Evolutionary conservation across 257 asterid species (phyloP).

Genomic region (Paulownia fortunei): DNA sequence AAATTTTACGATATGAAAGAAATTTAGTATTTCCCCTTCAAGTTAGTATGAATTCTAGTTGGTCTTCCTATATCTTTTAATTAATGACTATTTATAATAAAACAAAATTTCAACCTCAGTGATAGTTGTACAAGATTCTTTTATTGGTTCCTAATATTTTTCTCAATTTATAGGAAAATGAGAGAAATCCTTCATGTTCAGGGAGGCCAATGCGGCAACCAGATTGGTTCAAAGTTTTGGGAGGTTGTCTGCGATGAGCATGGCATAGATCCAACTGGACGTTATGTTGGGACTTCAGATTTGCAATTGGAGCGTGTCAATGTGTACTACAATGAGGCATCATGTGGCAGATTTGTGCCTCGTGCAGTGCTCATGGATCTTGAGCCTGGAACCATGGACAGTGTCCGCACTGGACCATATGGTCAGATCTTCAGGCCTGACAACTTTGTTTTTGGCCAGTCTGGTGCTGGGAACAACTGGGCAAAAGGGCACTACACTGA

Average conservation of each 20-base stretch:
- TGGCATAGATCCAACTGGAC: constrained; percentile 87
- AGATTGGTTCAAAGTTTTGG: constrained; percentile 84
- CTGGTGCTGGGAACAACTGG: constrained; percentile 85
- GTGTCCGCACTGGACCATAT: constrained; percentile 82
- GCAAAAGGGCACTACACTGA: constrained; percentile 80
- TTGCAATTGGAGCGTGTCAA: constrained; percentile 86
- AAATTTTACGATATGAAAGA: background rate
- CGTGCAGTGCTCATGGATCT: constrained; percentile 96
- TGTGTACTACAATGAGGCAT: constrained; percentile 85
- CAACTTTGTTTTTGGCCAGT: constrained; percentile 70
- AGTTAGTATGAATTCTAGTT: background rate
- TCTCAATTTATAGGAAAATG: constrained; percentile 53
- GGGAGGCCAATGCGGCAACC: constrained; percentile 91
- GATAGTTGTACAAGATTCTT: background rate
- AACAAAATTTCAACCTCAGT: background rate
- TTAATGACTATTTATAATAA: background rate
- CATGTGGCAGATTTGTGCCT: constrained; percentile 86
- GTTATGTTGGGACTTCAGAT: constrained; percentile 79
- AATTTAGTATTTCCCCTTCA: too few species aligned
- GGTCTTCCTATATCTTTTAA: background rate
- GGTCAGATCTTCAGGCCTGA: constrained; percentile 84
- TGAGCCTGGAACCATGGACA: constrained; percentile 94
- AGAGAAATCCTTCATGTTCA: constrained; percentile 91
- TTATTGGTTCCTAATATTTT: background rate
- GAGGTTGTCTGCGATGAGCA: constrained; percentile 87